Percentiles rank a stretch among this genome's conserved stretches.
Evolutionary conservation across 2,329 filamentous ascomycete species (phyloP).

Genomic region (Sphaceloma murrayae): DNA sequence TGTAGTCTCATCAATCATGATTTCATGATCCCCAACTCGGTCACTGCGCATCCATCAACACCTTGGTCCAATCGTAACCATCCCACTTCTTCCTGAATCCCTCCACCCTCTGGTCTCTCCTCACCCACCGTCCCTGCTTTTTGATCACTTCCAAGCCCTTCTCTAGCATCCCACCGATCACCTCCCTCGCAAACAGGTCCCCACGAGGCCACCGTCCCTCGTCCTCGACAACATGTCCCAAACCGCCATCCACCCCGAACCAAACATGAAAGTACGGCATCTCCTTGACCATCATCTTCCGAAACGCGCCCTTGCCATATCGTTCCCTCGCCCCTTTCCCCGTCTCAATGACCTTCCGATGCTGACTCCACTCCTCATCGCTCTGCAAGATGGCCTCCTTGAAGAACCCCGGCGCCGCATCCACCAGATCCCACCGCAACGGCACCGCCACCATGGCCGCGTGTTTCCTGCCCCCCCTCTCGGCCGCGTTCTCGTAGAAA

Average conservation of each 20-base stretch:
- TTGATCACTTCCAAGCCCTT: constrained; percentile 73
- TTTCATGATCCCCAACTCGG: neutral
- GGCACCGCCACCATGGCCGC: constrained; percentile 80
- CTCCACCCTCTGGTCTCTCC: constrained; percentile 58
- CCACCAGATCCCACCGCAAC: constrained; percentile 82
- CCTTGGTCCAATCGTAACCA: constrained; percentile 81
- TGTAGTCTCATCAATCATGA: constrained; percentile 8
- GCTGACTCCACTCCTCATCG: constrained; percentile 92
- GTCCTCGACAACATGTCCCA: constrained; percentile 90
- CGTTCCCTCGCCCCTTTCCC: constrained; percentile 52
- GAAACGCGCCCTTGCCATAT: constrained; percentile 71
- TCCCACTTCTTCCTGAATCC: constrained; percentile 77
- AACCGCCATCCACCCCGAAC: constrained; percentile 84
- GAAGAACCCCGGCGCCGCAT: constrained; percentile 89
- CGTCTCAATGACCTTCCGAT: constrained; percentile 90
- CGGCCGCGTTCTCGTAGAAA: constrained; percentile 94
- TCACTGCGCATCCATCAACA: constrained; percentile 41
- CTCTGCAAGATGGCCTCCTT: constrained; percentile 79
- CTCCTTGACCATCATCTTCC: constrained; percentile 76
- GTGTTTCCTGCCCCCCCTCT: constrained; percentile 64
- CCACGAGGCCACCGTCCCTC: constrained; percentile 74
- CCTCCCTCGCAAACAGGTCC: constrained; percentile 85
- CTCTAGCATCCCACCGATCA: constrained; percentile 87
- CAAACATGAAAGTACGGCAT: constrained; percentile 98
- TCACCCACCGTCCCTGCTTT: constrained; percentile 77